A percentile compares a stretch with the other conserved stretches of the same genome.
These are phyloP conservation scores for Kingdonia uniflora DNA, from an alignment of 164 flowering plant species.

Conservation along the genomic window DNA sequence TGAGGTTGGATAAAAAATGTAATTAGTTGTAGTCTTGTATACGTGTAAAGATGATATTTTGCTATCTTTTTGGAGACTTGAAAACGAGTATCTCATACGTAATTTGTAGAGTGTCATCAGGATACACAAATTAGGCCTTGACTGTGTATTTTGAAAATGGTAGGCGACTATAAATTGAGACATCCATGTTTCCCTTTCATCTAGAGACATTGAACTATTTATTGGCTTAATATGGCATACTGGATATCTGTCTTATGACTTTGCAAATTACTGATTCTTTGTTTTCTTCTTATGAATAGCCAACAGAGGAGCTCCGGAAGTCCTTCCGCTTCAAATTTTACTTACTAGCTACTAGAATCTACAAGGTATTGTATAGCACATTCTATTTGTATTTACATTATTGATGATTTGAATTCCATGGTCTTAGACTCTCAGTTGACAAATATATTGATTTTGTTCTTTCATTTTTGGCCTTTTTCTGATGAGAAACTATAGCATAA, in stretches of 20 bases:
- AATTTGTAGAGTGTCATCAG: too few species aligned
- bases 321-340: conserved; percentile 62
- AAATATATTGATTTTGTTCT: background rate
- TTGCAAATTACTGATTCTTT: conserved; percentile 5
- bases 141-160: too few species aligned
- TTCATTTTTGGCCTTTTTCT: background rate
- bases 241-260: background rate
- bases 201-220: too few species aligned
- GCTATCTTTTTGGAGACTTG: background rate
- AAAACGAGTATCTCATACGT: too few species aligned
- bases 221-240: background rate
- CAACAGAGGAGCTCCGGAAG: conserved; percentile 56
- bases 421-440: background rate
- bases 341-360: conserved; percentile 46
- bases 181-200: too few species aligned
- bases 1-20: conserved; percentile 47
- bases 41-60: background rate
- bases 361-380: conserved; percentile 35
- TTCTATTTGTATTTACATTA: background rate
- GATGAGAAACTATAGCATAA: conserved; percentile 29
- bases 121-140: too few species aligned
- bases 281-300: conserved; percentile 35
- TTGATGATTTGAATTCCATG: too few species aligned
- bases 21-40: background rate
- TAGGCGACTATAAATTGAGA: too few species aligned